Conservation (phyloP, 2,329 filamentous ascomycete species). For the Epichloe aotearoae region DNA sequence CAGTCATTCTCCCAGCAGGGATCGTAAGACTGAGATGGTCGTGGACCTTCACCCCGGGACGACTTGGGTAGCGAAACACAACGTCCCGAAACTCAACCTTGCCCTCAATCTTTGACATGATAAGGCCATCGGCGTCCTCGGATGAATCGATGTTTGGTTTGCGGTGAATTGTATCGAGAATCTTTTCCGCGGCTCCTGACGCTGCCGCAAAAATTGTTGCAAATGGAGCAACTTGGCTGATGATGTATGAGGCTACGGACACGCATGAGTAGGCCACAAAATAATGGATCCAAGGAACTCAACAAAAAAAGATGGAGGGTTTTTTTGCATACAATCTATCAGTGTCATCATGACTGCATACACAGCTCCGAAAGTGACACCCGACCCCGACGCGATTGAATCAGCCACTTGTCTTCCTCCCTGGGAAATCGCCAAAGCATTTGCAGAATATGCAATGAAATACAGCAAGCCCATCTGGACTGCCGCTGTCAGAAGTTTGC, state of each 20-base stretch:
- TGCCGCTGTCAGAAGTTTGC: conserved; percentile 42
- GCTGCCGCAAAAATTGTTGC: conserved; percentile 43
- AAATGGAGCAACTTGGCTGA: conserved; percentile 45
- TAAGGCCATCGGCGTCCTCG: neutral
- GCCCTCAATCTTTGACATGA: neutral
- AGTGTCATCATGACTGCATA: conserved; percentile 43
- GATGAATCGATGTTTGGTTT: neutral
- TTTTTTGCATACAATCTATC: conserved; percentile 28
- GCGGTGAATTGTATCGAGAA: neutral
- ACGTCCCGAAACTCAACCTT: neutral
- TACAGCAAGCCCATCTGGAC: conserved; percentile 50
- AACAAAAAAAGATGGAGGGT: neutral
- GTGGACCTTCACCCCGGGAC: conserved; percentile 41
- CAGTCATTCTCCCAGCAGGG: conserved; percentile 46
- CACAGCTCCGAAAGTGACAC: conserved; percentile 30
- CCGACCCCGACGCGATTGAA: conserved; percentile 22
- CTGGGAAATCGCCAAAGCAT: conserved; percentile 54
- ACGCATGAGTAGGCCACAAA: no score
- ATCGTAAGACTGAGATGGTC: conserved; percentile 27
- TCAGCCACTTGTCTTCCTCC: conserved; percentile 32
- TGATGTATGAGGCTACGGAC: conserved; percentile 15
- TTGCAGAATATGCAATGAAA: conserved; percentile 51
- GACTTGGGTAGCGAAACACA: conserved; percentile 24
- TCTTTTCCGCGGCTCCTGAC: neutral
- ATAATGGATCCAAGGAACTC: no score